Evolutionary conservation across 345 rosid species (phyloP).

Genomic region (Moringa oleifera): DNA sequence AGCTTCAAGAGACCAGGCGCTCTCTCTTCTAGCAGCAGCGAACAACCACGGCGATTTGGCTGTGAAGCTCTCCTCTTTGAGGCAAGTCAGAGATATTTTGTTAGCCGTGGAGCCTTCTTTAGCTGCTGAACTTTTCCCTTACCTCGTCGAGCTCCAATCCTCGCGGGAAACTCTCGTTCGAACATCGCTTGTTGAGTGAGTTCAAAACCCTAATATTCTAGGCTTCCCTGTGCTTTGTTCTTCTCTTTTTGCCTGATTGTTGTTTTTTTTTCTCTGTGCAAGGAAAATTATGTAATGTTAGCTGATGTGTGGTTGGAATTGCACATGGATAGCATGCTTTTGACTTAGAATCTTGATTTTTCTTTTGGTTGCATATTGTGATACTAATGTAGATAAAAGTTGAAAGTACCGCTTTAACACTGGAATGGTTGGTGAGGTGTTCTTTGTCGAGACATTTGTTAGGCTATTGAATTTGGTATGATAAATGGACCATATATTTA

Average conservation of each 20-base stretch:
- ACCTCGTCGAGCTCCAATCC: slow-evolving; percentile 66
- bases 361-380: background rate
- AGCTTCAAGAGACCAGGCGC: slow-evolving; percentile 60
- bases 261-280: background rate
- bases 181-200: slow-evolving; percentile 70
- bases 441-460: background rate
- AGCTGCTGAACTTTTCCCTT: slow-evolving; percentile 75
- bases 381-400: background rate
- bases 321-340: background rate
- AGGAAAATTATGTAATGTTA: background rate
- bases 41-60: slow-evolving; percentile 77
- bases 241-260: background rate
- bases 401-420: background rate
- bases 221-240: background rate
- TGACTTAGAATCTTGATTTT: background rate
- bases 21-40: slow-evolving; percentile 76
- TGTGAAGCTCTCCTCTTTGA: slow-evolving; percentile 82
- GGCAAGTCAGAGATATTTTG: slow-evolving; percentile 70
- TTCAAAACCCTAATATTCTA: slow-evolving; percentile 34
- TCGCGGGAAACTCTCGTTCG: slow-evolving; percentile 76
- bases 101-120: slow-evolving; percentile 56
- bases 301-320: background rate
- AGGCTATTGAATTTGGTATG: background rate
- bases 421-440: background rate
- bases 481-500: background rate